Evolutionary conservation across 208 protist species (phyloP), one percentile per base, ranked within the genome.

Genomic region (Angomonas ambiguus): DNA sequence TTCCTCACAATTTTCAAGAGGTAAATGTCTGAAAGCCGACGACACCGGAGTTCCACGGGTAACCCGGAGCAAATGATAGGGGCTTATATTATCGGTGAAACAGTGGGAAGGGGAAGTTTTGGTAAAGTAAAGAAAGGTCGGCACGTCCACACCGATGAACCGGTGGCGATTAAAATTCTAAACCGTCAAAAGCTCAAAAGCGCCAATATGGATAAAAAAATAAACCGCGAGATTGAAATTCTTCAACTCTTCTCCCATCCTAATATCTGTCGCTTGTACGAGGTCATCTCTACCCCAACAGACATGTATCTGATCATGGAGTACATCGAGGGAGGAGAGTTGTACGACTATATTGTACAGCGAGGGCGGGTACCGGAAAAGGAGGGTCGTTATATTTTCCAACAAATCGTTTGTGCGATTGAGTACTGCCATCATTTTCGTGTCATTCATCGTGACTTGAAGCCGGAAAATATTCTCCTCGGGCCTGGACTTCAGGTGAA

Each of bases 301-400:
- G 97, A 99, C 77, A 99, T 99, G 41, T 99, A 98, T 71, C 95
- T 99, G 67, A 95, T 99, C 55, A 99, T 99, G 97, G 98, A 99
- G 79, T 99, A 99, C 70, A 94, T 99, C 0, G 89, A 97, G 31
- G 97, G 98, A 49, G 98, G 98, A 0, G 98, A 99, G 75, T 81
- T 99, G 48, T 99, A 99, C 75, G 97, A 99, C 60, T 99, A 99
- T 77, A 99, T 99, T 71, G 97, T 99, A 0, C 92, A 96, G 35
- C 93, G 98, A 68, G 97, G 97, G 13, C 93, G 82, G 58, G 76
- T 99, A 13, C 80, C 77, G 0, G 97, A 99, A 68, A 83, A 88
- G 30, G 94, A 97, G 65, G 97, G 96, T 22, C 81, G 98, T 13
- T 82, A 93, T 53, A 97, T 99, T 62, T 99, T 99, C 69, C 98